phyloP scores from a whole-genome alignment of 169 alveolate species.

The Cryptosporidium tyzzeri region DNA sequence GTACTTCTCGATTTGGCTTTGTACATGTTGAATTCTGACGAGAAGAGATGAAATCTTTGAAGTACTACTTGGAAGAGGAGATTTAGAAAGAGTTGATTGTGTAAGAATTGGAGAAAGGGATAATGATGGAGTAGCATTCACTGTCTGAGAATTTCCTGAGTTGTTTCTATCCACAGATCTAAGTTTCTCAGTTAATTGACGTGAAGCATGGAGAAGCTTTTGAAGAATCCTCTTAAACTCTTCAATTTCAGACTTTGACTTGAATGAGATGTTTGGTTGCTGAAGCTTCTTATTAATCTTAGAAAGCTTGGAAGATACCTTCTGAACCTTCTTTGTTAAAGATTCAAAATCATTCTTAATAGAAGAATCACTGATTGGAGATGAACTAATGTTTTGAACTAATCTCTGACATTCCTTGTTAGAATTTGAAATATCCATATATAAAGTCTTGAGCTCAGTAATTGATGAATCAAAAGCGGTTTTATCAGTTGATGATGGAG shows the following conservation, averaged over 20 bases:
- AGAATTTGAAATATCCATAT: constrained; percentile 28
- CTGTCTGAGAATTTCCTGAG: background rate
- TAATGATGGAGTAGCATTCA: constrained; percentile 24
- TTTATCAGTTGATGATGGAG: constrained; percentile 23
- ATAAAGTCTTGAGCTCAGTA: constrained; percentile 14
- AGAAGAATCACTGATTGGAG: constrained; percentile 43
- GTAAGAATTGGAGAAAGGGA: constrained; percentile 61
- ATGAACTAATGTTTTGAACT: background rate
- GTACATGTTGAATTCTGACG: constrained; percentile 44
- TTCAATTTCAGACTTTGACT: constrained; percentile 26
- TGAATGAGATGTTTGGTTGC: constrained; percentile 49
- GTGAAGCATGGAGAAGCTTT: constrained; percentile 25
- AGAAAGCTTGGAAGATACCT: constrained; percentile 4
- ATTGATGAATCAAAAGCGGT: constrained; percentile 26
- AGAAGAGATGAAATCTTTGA: constrained; percentile 41
- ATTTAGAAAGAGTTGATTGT: constrained; percentile 11
- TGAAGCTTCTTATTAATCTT: constrained; percentile 45
- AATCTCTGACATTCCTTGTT: constrained; percentile 18
- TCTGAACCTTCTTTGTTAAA: constrained; percentile 22
- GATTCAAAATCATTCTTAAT: constrained; percentile 49
- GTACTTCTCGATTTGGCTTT: constrained; percentile 23
- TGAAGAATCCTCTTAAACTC: constrained; percentile 20
- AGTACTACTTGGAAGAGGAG: constrained; percentile 53
- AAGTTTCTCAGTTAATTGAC: background rate
- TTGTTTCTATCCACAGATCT: constrained; percentile 18